phyloP scores from a whole-genome alignment of 345 rosid species.

The Melaleuca alternifolia region DNA sequence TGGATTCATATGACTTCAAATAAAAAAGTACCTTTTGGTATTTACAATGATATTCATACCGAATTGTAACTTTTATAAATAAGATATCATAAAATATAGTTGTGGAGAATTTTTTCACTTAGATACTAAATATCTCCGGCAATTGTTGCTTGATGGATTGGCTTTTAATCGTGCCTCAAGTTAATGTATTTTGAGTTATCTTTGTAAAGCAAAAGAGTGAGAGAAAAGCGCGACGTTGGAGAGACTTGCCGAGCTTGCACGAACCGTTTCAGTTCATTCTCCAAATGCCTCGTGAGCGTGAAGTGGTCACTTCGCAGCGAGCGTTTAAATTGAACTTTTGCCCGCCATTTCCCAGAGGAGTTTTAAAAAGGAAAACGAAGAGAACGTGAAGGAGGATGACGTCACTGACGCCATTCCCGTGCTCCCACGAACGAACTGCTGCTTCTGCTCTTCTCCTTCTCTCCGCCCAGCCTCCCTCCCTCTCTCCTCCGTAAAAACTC shows the following conservation, averaged over 20 bases:
- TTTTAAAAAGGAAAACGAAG: neutral
- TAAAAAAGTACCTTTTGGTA: neutral
- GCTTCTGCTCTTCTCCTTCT: slow-evolving; percentile 85
- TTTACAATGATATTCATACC: neutral
- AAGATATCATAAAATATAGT: neutral
- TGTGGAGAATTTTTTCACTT: neutral
- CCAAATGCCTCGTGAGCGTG: neutral
- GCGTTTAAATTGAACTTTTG: neutral
- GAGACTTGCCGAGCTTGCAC: neutral
- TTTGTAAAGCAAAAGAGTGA: neutral
- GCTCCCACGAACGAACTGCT: slow-evolving; percentile 42
- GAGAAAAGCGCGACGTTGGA: neutral
- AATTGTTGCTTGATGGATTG: neutral
- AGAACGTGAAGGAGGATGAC: neutral
- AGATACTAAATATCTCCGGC: neutral
- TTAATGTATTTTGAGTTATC: too few relatives aligned
- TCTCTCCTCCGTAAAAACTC: slow-evolving; percentile 3
- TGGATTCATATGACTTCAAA: fast-evolving
- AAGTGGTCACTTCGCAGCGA: neutral
- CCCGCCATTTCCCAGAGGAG: slow-evolving; percentile 1
- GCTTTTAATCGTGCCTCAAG: too few relatives aligned
- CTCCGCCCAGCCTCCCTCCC: slow-evolving; percentile 27
- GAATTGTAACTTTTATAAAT: fast-evolving
- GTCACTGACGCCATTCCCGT: slow-evolving; percentile 40
- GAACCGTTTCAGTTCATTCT: neutral